Evolutionary conservation across 192 early-diverging fungal species (phyloP), one percentile per base, ranked within the genome.

Genomic region (Dissophora ornata): DNA sequence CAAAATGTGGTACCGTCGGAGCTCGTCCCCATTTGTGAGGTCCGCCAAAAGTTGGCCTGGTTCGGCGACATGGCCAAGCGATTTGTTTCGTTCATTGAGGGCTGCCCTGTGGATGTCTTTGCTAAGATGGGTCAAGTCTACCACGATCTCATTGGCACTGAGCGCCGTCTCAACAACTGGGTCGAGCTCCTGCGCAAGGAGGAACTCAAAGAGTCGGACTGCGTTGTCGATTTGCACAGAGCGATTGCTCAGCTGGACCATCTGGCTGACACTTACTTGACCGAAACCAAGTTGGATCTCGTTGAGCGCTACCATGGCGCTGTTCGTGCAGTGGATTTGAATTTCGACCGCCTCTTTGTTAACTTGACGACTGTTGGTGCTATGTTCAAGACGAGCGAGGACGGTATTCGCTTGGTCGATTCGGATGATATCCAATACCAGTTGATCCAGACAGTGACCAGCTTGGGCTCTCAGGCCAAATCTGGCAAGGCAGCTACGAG

Each of bases 111-210:
- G 26, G 86, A 90, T 5, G 86, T 84, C 29, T 98, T 94, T 79
- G 57, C 87, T 36, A 86, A 84, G 26, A 83, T 94, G 62, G 92
- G 90, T 3, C 86, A 87, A 49, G 82, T 94, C 41, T 87, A 90
- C 55, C 88, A 92, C 56, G 95, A 98, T 48, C 78, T 95, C 7
- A 81, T 89, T 22, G 90, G 89, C 12, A 88, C 90, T 7, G 96
- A 98, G 80, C 85, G 90, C 56, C 82, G 91, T 40, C 77, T 97
- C 47, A 89, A 93, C 58, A 82, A 78, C 0, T 86, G 94, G 57
- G 82, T 97, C 8, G 91, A 93, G 36, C 67, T 90, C 15, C 49
- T 97, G 59, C 90, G 93, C 58, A 88, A 87, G 50, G 93, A 96
- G 53, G 93, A 94, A 55, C 70, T 93, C 42, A 85, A 88, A 36